A percentile compares a stretch with the other conserved stretches of the same genome.
These are phyloP conservation scores for Morella rubra DNA, from an alignment of 306 rosid species.

Conservation along the genomic window DNA sequence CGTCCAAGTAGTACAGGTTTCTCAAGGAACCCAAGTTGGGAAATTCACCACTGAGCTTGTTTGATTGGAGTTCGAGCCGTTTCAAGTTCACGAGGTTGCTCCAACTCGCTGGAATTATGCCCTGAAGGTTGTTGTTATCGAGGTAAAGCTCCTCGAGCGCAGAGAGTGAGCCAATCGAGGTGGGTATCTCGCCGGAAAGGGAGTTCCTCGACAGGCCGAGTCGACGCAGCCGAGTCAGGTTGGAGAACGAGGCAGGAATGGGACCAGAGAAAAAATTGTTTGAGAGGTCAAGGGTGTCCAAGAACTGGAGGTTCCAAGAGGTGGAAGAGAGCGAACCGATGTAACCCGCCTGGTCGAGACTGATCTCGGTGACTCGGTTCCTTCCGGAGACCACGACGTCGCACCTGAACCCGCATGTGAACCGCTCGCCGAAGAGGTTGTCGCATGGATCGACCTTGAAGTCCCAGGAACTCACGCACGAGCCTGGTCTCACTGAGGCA, in stretches of 20 bases:
- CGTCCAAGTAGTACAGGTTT: slow-evolving; percentile 53
- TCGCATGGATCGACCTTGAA: slow-evolving; percentile 78
- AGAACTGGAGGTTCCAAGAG: slow-evolving; percentile 62
- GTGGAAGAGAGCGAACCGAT: slow-evolving; percentile 44
- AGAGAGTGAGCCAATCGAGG: slow-evolving; percentile 45
- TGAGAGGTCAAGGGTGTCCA: slow-evolving; percentile 69
- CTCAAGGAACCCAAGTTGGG: slow-evolving; percentile 44
- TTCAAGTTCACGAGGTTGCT: slow-evolving; percentile 36
- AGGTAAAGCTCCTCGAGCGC: slow-evolving; percentile 66
- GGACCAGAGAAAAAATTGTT: slow-evolving; percentile 64
- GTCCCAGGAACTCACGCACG: slow-evolving; percentile 75
- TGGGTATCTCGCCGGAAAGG: slow-evolving; percentile 57
- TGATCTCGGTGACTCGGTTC: slow-evolving; percentile 69
- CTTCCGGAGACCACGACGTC: slow-evolving; percentile 43
- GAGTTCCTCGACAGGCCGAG: slow-evolving; percentile 64
- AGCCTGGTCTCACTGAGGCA: slow-evolving; percentile 47
- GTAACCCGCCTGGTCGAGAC: slow-evolving; percentile 86
- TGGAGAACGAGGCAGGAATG: slow-evolving; percentile 50
- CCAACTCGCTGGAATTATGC: slow-evolving; percentile 47
- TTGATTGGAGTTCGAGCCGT: slow-evolving; percentile 63
- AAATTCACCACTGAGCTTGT: slow-evolving; percentile 51
- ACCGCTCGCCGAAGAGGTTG: slow-evolving; percentile 58
- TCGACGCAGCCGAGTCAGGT: slow-evolving; percentile 53
- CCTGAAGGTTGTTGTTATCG: slow-evolving; percentile 59
- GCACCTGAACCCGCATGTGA: slow-evolving; percentile 84